These are phyloP conservation scores for Brassica napus DNA, from an alignment of 345 rosid species.

Conservation along the genomic window Da-Ae NC_063442.1:720001-720500, in stretches of 20 bases:
- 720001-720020: constrained; percentile 8
- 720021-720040: constrained; percentile 84
- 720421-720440: constrained; percentile 90
- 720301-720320: constrained; percentile 67
- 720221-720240: constrained; percentile 99
- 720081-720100: constrained; percentile 85
- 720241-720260: constrained; percentile 84
- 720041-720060: constrained; percentile 86
- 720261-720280: constrained; percentile 89
- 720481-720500: constrained; percentile 83
- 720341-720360: neutral
- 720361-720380: constrained; percentile 14
- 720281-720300: constrained; percentile 87
- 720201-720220: constrained; percentile 7
- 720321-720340: constrained; percentile 16
- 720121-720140: constrained; percentile 62
- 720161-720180: neutral
- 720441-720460: constrained; percentile 90
- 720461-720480: constrained; percentile 79
- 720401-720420: constrained; percentile 94
- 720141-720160: constrained; percentile 20
- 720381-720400: constrained; percentile 53
- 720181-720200: neutral
- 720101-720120: constrained; percentile 56
- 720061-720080: constrained; percentile 83